A percentile compares a stretch with the other conserved stretches of the same genome.
phyloP scores from a whole-genome alignment of 441 rosid genomes.

The Rhodomyrtus psidioides region DNA sequence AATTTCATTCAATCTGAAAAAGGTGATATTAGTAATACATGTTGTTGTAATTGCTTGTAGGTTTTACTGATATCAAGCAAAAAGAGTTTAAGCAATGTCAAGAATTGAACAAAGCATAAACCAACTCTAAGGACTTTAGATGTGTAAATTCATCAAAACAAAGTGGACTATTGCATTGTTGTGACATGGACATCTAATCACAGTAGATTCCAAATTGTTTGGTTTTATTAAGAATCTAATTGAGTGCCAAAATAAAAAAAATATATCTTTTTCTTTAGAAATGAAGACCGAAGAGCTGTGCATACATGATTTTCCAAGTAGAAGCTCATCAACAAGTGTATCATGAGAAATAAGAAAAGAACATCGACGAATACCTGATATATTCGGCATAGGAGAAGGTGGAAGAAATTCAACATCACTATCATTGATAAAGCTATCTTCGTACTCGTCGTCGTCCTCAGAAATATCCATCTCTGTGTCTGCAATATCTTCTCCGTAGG shows the following conservation, averaged over 20 bases:
- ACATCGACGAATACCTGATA: background rate
- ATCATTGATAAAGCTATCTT: too few relatives aligned
- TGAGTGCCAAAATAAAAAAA: background rate
- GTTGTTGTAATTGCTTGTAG: background rate
- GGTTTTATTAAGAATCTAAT: background rate
- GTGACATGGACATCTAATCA: background rate
- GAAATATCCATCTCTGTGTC: too few relatives aligned
- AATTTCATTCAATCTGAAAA: background rate
- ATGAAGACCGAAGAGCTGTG: background rate
- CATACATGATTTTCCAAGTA: background rate
- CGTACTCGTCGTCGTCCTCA: too few relatives aligned
- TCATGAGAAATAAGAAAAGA: background rate
- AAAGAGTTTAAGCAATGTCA: background rate
- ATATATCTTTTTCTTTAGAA: background rate
- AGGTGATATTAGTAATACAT: background rate
- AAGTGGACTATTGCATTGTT: background rate
- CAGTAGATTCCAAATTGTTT: too few relatives aligned
- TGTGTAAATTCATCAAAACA: background rate
- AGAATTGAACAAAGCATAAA: background rate
- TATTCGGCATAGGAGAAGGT: too few relatives aligned
- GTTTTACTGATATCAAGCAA: background rate
- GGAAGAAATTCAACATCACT: too few relatives aligned
- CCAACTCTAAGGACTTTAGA: background rate
- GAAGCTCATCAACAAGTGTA: background rate
- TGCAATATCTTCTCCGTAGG: too few relatives aligned